These are phyloP conservation scores for Sphagnum fallax DNA, from an alignment of 228 moss, liverwort and hornwort genomes.

Conservation along the genomic window DNA sequence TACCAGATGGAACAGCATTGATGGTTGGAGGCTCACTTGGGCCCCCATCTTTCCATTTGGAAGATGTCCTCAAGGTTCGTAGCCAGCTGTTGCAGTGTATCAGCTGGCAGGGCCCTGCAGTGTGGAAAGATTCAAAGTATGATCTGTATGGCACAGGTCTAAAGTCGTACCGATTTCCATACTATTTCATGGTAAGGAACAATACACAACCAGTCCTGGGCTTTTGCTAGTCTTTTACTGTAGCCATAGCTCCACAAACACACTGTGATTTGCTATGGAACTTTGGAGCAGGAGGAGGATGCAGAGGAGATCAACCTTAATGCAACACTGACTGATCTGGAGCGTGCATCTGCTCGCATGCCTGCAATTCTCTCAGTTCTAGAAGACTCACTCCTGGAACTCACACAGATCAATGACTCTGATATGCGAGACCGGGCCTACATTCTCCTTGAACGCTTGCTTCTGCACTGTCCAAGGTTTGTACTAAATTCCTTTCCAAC, in stretches of 20 bases:
- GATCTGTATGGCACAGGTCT: constrained; percentile 46
- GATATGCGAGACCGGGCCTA: constrained; percentile 75
- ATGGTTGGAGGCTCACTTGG: constrained; percentile 38
- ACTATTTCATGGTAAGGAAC: constrained; percentile 34
- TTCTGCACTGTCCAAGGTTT: constrained; percentile 89
- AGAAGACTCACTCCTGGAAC: constrained; percentile 79
- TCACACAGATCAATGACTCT: constrained; percentile 63
- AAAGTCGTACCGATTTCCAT: constrained; percentile 36
- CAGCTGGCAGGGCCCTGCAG: constrained; percentile 56
- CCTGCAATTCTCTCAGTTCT: constrained; percentile 78
- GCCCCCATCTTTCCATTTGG: constrained; percentile 69
- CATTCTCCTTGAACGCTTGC: constrained; percentile 81
- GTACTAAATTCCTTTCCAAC: background rate
- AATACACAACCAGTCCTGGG: constrained; percentile 1
- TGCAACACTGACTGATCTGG: constrained; percentile 79
- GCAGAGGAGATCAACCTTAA: constrained; percentile 61
- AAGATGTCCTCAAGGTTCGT: constrained; percentile 85
- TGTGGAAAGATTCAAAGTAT: constrained; percentile 48
- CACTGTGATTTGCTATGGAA: background rate
- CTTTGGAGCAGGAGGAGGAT: constrained; percentile 35
- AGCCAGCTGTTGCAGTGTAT: constrained; percentile 82
- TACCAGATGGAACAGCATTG: constrained; percentile 30
- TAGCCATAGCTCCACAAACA: background rate
- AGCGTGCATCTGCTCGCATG: constrained; percentile 87
- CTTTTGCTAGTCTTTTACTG: constrained; percentile 13